Percentiles rank a stretch among this genome's conserved stretches.
Evolutionary conservation across 78 protist species (phyloP).

Genomic region (slime mould (Dictyostelium discoideum)): DNA sequence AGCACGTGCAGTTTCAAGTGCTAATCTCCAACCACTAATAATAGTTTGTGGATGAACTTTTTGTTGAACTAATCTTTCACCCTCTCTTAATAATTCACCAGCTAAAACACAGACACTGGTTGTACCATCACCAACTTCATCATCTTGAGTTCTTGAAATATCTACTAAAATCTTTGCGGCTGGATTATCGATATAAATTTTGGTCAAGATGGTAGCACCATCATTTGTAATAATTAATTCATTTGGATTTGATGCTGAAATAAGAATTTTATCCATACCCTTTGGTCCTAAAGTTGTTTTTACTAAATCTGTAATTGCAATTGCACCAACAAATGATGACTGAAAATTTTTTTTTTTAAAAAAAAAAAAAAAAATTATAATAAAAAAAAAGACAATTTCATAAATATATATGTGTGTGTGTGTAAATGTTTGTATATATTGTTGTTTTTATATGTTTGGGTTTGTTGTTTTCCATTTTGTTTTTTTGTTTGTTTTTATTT

Average conservation of each 20-base stretch:
- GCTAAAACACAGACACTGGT: slow-evolving; percentile 98
- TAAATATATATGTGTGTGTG: no score
- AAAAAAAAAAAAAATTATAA: no score
- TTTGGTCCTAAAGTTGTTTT: slow-evolving; percentile 99
- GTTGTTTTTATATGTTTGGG: no score
- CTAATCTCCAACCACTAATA: slow-evolving; percentile 93
- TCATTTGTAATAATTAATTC: slow-evolving; percentile 96
- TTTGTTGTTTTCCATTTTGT: no score
- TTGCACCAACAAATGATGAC: slow-evolving; percentile 94
- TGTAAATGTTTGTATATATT: no score
- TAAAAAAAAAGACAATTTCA: no score
- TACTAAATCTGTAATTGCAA: slow-evolving; percentile 98
- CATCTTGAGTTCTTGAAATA: slow-evolving; percentile 97
- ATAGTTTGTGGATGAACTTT: slow-evolving; percentile 98
- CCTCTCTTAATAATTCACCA: slow-evolving; percentile 98
- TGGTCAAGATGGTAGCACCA: slow-evolving; percentile 99
- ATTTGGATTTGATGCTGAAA: slow-evolving; percentile 76
- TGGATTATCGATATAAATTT: slow-evolving; percentile 95
- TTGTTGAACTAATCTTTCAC: slow-evolving; percentile 94
- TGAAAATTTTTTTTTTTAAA: background rate
- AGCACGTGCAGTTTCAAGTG: slow-evolving; percentile 90
- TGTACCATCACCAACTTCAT: slow-evolving; percentile 99
- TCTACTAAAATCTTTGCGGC: slow-evolving; percentile 97
- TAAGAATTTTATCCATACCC: slow-evolving; percentile 99
- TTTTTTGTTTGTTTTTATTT: no score